Percentiles rank a stretch among this genome's conserved stretches.
These are phyloP conservation scores for Aspergillus fructus DNA, from an alignment of 2,329 filamentous ascomycete species.

Conservation along the genomic window DNA sequence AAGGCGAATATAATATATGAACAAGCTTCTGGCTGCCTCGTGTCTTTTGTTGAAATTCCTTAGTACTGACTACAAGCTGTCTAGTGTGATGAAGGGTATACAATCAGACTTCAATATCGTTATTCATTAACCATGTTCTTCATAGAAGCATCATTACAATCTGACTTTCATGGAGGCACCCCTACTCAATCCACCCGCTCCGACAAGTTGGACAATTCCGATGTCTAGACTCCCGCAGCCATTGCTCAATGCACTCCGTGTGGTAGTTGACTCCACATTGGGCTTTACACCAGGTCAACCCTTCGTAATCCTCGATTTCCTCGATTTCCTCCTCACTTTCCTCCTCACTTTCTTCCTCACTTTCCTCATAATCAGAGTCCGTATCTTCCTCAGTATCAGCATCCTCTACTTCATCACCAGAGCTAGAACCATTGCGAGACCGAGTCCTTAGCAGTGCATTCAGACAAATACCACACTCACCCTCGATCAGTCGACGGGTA, in stretches of 20 bases:
- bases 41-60: too few relatives aligned
- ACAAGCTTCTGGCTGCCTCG: background rate
- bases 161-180: too few relatives aligned
- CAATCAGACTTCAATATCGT: background rate
- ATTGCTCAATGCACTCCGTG: background rate
- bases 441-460: background rate
- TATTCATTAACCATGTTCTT: background rate
- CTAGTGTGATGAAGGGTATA: too few relatives aligned
- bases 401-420: background rate
- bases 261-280: background rate
- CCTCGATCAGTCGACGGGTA: background rate
- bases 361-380: background rate
- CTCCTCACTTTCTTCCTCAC: background rate
- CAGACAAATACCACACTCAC: background rate
- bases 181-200: background rate
- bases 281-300: background rate
- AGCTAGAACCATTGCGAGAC: background rate
- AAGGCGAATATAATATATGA: slow-evolving; percentile 5
- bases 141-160: too few relatives aligned
- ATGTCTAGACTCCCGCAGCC: background rate
- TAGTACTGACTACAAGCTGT: too few relatives aligned
- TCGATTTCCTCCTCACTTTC: background rate
- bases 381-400: background rate
- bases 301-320: too few relatives aligned
- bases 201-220: background rate